These are phyloP conservation scores for Talaromyces sp. DNA, from an alignment of 2,329 filamentous ascomycete genomes.

Conservation along the genomic window DNA sequence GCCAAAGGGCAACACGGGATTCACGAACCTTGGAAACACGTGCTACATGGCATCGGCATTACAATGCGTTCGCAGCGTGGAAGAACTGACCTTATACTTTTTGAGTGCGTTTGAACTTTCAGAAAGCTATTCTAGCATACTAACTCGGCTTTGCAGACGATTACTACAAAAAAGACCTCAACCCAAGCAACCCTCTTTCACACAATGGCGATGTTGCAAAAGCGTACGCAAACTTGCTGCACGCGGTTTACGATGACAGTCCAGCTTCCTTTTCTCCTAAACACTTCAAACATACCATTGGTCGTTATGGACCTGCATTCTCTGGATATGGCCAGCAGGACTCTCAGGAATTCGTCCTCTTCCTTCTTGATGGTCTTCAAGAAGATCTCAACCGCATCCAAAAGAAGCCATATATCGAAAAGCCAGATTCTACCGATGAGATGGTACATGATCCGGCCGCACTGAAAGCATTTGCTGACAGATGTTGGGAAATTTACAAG, in stretches of 20 bases:
- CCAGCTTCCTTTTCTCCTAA: constrained; percentile 70
- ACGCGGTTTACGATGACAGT: constrained; percentile 71
- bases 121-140: background rate
- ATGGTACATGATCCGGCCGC: constrained; percentile 81
- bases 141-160: constrained; percentile 42
- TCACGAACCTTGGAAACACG: constrained; percentile 91
- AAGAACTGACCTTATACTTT: constrained; percentile 92
- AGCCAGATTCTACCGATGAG: constrained; percentile 94
- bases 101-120: constrained; percentile 45
- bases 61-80: constrained; percentile 89
- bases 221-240: constrained; percentile 72
- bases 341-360: constrained; percentile 94
- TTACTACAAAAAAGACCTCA: constrained; percentile 75
- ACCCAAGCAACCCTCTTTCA: constrained; percentile 77
- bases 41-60: constrained; percentile 99
- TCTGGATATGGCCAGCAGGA: constrained; percentile 96
- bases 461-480: constrained; percentile 78
- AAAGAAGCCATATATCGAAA: constrained; percentile 96
- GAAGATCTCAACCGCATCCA: constrained; percentile 91
- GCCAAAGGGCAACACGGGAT: constrained; percentile 71
- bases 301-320: constrained; percentile 77
- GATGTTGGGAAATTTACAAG: constrained; percentile 89
- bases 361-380: constrained; percentile 88
- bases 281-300: constrained; percentile 78
- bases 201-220: constrained; percentile 84